Evolutionary conservation across 2,329 filamentous ascomycete species (phyloP).

Genomic region (Talaromyces islandicus): DNA sequence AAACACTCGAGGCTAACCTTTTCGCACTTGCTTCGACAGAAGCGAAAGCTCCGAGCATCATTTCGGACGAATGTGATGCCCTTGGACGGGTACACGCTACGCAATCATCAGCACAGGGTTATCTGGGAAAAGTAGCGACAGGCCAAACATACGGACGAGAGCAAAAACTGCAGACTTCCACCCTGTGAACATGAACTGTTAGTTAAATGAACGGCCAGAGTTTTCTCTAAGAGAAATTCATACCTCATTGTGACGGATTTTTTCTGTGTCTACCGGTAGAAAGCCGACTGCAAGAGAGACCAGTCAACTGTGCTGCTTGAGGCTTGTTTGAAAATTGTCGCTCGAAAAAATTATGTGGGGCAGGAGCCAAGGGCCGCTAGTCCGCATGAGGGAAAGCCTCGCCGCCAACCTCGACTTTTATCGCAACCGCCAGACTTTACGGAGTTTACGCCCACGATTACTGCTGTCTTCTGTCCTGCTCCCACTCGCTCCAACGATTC

Average conservation of each 20-base stretch:
- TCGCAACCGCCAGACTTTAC: conserved; percentile 17
- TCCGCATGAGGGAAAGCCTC: not conserved
- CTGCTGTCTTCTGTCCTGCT: not conserved
- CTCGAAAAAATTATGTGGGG: conserved; percentile 13
- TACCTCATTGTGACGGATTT: conserved; percentile 17
- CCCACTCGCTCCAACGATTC: not conserved
- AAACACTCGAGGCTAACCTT: conserved; percentile 38
- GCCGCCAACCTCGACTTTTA: conserved; percentile 27
- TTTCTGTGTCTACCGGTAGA: not conserved
- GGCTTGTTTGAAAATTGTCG: conserved; percentile 2
- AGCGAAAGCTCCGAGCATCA: conserved; percentile 60
- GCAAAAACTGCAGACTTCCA: conserved; percentile 66
- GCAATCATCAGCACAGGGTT: not conserved
- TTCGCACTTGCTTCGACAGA: conserved; percentile 64
- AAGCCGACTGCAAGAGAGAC: not conserved
- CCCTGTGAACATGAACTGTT: conserved; percentile 19
- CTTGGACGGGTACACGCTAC: conserved; percentile 54
- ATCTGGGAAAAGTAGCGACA: not conserved
- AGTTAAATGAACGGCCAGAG: not conserved
- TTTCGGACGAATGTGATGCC: conserved; percentile 63
- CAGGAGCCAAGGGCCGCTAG: not conserved
- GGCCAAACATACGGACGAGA: conserved; percentile 46
- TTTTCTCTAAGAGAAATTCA: not conserved
- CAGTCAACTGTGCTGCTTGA: conserved; percentile 1
- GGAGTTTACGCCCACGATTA: not conserved